phyloP scores from a whole-genome alignment of 2,329 filamentous ascomycete species.

The Zarea fungicola region DNA sequence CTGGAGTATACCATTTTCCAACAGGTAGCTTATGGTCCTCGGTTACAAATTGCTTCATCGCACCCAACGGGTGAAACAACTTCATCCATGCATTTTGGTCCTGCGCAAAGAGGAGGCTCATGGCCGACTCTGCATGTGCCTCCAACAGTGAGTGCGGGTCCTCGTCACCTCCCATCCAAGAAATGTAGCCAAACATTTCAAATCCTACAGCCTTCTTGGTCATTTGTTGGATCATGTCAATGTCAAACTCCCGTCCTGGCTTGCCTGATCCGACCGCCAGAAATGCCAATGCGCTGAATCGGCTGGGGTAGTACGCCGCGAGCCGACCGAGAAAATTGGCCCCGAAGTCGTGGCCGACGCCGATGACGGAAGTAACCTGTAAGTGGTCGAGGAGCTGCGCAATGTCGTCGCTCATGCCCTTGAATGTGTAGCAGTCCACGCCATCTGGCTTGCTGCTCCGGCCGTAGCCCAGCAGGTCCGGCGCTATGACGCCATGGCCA shows the following conservation, averaged over 20 bases:
- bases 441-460: constrained; percentile 26
- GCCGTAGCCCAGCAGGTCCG: constrained; percentile 37
- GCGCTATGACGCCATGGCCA: constrained; percentile 39
- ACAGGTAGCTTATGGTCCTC: constrained; percentile 18
- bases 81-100: constrained; percentile 21
- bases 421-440: constrained; percentile 25
- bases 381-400: constrained; percentile 28
- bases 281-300: constrained; percentile 21
- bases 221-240: constrained; percentile 27
- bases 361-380: constrained; percentile 33
- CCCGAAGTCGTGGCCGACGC: constrained; percentile 34
- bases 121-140: constrained; percentile 19
- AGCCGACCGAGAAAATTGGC: constrained; percentile 27
- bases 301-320: constrained; percentile 21
- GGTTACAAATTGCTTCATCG: constrained; percentile 24
- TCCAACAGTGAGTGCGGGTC: constrained; percentile 20
- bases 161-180: constrained; percentile 20
- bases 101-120: constrained; percentile 26
- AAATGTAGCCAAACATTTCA: constrained; percentile 28
- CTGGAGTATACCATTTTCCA: constrained; percentile 22
- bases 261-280: constrained; percentile 26
- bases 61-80: constrained; percentile 24
- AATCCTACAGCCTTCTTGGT: constrained; percentile 25
- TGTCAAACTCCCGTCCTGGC: constrained; percentile 24
- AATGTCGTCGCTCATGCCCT: constrained; percentile 28